Evolutionary conservation across 768 basidiomycete species (phyloP), one percentile per base, ranked within the genome.

Genomic region (Peribolospora baueri): DNA sequence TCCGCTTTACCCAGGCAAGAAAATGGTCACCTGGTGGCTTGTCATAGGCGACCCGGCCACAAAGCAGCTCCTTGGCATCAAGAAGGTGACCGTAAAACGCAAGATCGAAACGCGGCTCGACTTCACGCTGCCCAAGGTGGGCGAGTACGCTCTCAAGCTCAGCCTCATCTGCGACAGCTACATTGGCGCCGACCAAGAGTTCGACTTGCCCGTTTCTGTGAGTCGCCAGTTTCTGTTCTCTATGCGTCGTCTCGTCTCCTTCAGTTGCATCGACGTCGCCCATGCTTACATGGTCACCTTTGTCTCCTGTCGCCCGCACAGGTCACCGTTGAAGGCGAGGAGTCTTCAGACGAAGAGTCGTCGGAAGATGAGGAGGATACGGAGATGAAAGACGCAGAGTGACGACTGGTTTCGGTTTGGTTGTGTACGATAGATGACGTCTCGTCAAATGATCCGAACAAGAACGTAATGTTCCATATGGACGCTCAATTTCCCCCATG

Each of bases 1-100:
- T 0, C 90, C 93, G 0, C 83, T 80, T 70, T 97, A 83, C 71
- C 91, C 91, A 0, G 72, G 70, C 54, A 81, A 80, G 68, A 95
- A 95, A 73, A 76, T 86, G 68, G 78, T 83, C 55, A 88, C 87
- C 63, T 97, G 90, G 91, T 97, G 90, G 90, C 74, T 95, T 42
- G 88, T 97, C 50, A 74, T 95, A 9, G 87, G 86, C n/a, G 83
- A 90, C 51, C 56, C 58, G 3, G 54, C 60, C 9, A 59, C 58
- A 0, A 76, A 79, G 43, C 82, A 86, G 61, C 71, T 98, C 9
- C 79, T 86, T 72, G 84, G 69, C 71, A 73, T 84, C 73, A 77
- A 90, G 75, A 81, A 81, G 47, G 84, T 95, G 40, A 91, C 91
- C 0, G 66, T 71, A 52, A 72, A 71, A 60, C 71, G 80, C 66